phyloP scores from a whole-genome alignment of 2,329 filamentous ascomycete species.

The Podosphaera xanthii region DNA sequence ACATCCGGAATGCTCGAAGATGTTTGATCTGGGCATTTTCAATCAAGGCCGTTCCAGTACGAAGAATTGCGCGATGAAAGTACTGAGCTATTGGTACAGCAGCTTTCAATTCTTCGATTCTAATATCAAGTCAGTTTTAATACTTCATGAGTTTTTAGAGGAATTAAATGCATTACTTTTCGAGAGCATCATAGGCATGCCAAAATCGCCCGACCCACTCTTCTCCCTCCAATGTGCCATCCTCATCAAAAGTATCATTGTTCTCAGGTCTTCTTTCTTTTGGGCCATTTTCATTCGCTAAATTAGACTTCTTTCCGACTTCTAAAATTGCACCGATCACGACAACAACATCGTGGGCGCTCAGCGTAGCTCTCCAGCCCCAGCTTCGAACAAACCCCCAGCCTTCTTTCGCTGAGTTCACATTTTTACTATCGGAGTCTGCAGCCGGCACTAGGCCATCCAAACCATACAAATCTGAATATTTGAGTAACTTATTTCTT shows the following conservation, averaged over 20 bases:
- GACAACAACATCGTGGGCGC: constrained; percentile 82
- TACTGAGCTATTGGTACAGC: constrained; percentile 69
- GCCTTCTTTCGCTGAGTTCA: constrained; percentile 57
- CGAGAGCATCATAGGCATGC: constrained; percentile 49
- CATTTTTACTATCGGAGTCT: constrained; percentile 45
- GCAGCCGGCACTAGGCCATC: constrained; percentile 75
- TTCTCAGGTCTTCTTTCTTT: constrained; percentile 18
- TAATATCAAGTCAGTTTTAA: constrained; percentile 20
- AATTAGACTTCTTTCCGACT: constrained; percentile 38
- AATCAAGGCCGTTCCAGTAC: constrained; percentile 74
- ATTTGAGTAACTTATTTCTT: constrained; percentile 67
- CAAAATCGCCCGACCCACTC: constrained; percentile 47
- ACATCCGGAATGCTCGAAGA: constrained; percentile 79
- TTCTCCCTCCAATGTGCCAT: constrained; percentile 27
- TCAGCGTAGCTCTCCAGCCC: constrained; percentile 91
- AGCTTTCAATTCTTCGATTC: constrained; percentile 52
- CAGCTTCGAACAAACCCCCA: constrained; percentile 96
- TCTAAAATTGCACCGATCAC: constrained; percentile 81
- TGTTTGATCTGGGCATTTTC: constrained; percentile 89
- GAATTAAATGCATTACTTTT: constrained; percentile 28
- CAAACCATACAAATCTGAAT: constrained; percentile 78
- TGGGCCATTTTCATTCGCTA: constrained; percentile 9
- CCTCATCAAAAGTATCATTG: constrained; percentile 24
- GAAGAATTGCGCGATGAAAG: constrained; percentile 77
- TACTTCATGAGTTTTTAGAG: background rate